Base-by-base conservation (phyloP, 768 basidiomycete genomes). In the Rhodosporidiobolus sp. region DNA sequence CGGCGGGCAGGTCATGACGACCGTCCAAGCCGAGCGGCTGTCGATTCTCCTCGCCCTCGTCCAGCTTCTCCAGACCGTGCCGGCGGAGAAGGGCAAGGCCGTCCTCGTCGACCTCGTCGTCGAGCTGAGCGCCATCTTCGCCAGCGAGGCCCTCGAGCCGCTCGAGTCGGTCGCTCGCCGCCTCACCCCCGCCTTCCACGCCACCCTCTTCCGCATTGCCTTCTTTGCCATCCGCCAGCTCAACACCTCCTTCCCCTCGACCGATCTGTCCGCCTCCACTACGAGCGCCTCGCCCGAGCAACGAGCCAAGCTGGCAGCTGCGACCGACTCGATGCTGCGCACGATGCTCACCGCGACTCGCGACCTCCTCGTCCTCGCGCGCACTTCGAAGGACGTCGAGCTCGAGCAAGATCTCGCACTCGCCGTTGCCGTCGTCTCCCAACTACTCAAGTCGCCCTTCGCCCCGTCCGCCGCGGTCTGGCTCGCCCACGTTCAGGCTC, bases 1-100 rank as follows among this genome's bases (percentile, higher is more conserved):
- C 46, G 84, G 83, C 9, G 94, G 94, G 0, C 89, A 92, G 69
- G 89, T 94, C 86, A 90, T 94, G 87, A 85, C 89, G 0, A 85
- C 86, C 1, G 87, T 94, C 24, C 92, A 97, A 74, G 85, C 86
- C 4, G 86, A 89, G 32, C 85, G 92, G 45, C 82, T 97, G 32
- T 85, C 86, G 7, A 83, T 95, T 4, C 83, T 96, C 4, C 84
- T 92, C 32, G 85, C 88, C 0, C 80, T 94, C 61, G 83, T 93
- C n/a, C 90, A 96, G 76, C 84, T 90, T 7, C 87, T 86, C 0
- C 90, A 91, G 88, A 90, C 90, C 78, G 53, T 77, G 5, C 58
- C 72, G 8, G 70, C 76, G 1, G 54, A 59, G 16, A 71, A 81
- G 49, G 48, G 53, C 53, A 74, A 66, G 45, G 35, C 49, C 20